Evolutionary conservation across 1,284 basidiomycete species (phyloP).

Genomic region (Heterobasidion annosum): DNA sequence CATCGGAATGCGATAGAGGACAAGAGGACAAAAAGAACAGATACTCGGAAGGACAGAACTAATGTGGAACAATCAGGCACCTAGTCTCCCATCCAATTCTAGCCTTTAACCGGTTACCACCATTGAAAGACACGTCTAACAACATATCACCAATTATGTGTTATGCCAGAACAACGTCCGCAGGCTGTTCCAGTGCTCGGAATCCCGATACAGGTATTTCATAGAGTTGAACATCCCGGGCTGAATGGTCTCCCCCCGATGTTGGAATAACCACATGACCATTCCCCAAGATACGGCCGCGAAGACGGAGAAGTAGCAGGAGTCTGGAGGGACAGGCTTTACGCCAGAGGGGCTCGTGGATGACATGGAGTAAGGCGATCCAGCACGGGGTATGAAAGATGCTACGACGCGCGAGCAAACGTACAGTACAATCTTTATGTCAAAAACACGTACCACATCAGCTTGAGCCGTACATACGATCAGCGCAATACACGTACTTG

Average conservation of each 20-base stretch:
- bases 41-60: too few relatives aligned
- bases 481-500: conserved; percentile 57
- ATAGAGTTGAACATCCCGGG: conserved; percentile 89
- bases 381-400: conserved; percentile 76
- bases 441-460: neutral
- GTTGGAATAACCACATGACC: conserved; percentile 96
- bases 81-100: too few relatives aligned
- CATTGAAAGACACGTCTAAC: neutral
- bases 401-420: conserved; percentile 85
- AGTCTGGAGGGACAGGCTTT: conserved; percentile 73
- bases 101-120: too few relatives aligned
- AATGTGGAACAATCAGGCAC: too few relatives aligned
- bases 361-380: conserved; percentile 31
- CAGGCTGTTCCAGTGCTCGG: conserved; percentile 63
- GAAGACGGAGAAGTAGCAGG: conserved; percentile 79
- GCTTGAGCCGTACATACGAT: neutral
- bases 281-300: conserved; percentile 90
- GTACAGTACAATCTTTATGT: conserved; percentile 85
- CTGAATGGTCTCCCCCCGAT: conserved; percentile 82
- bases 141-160: conserved; percentile 31
- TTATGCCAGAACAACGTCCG: conserved; percentile 76
- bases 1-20: too few relatives aligned
- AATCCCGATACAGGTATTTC: conserved; percentile 76
- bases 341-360: conserved; percentile 29
- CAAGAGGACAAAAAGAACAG: too few relatives aligned